Base-by-base conservation (phyloP, 2,329 filamentous ascomycete genomes). In the Colletotrichum higginsianum region DNA sequence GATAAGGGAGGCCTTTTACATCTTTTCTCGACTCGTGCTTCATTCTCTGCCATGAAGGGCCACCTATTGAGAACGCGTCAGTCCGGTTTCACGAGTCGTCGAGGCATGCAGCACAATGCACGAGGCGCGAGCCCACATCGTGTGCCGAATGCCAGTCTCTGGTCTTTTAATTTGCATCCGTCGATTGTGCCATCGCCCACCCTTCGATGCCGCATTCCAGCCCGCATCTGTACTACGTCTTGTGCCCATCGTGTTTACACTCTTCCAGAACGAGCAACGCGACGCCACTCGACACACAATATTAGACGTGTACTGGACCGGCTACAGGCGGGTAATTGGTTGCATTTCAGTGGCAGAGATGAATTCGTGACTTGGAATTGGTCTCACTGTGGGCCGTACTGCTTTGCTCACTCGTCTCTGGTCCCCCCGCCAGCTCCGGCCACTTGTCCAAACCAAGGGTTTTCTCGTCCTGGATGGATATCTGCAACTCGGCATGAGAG, bases 1-100 rank as follows among this genome's bases (percentile, higher is more conserved):
- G 56, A 21, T 40, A 72, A 72, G 66, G 64, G 69, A 69, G 69
- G 47, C 69, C 44, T 72, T 61, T 69, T 61, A 64, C 65, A 38
- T 64, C 64, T 58, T 38, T 67, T 23, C 35, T 11, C 40, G 35
- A 67, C 42, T 61, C 44, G 35, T 46, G 53, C 49, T 62, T 44
- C 47, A 21, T 49, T 66, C 56, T 57, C 64, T 15, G 16, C 35
- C 30, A 18, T 35, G 16, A 67, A 62, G 63, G 64, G 62, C 62
- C 67, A 62, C 65, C 52, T 55, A 40, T 26, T 46, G 57, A 56
- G 16, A 52, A 55, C 46, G 65, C 69, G 68, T 67, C 57, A 16
- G 47, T 58, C 3, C 21, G 16, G n/a, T 23, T 11, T 40, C 46
- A 13, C 38, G 46, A 21, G 47, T 42, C 11, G 26, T 15, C 11